Evolutionary conservation across 2,329 filamentous ascomycete genomes (phyloP).

Genomic region (Cryphonectria naterciae): DNA sequence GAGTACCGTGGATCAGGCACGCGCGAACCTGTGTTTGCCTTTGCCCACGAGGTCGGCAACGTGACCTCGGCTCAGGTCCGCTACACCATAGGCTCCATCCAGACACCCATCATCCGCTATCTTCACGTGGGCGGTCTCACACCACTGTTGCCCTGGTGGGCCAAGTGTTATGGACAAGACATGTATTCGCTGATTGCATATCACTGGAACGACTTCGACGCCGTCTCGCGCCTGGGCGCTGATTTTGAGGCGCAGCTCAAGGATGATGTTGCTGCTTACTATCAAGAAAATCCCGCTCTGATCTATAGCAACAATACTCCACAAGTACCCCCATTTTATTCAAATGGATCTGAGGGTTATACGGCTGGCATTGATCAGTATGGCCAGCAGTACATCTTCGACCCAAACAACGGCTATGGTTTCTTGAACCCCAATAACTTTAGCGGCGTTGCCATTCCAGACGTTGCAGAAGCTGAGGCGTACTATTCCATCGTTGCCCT

Average conservation of each 20-base stretch:
- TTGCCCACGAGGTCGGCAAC: conserved; percentile 54
- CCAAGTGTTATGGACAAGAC: conserved; percentile 66
- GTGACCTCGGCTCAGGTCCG: conserved; percentile 55
- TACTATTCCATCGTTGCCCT: conserved; percentile 78
- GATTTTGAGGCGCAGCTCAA: conserved; percentile 27
- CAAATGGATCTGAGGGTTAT: conserved; percentile 8
- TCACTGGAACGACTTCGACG: conserved; percentile 72
- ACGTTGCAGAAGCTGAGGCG: conserved; percentile 73
- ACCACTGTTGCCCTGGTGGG: conserved; percentile 76
- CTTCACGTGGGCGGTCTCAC: conserved; percentile 74
- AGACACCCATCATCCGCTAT: conserved; percentile 76
- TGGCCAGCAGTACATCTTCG: conserved; percentile 30
- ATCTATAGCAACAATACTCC: conserved; percentile 5
- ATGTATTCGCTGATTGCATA: conserved; percentile 66
- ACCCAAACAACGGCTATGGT: conserved; percentile 30
- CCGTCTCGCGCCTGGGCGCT: conserved; percentile 47
- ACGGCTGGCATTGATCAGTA: conserved; percentile 15
- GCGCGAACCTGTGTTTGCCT: conserved; percentile 78
- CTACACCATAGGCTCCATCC: conserved; percentile 75
- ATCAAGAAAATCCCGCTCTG: conserved; percentile 10
- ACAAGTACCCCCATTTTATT: background rate
- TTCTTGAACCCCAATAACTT: conserved; percentile 71
- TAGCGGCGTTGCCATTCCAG: conserved; percentile 62
- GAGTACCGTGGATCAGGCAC: conserved; percentile 71
- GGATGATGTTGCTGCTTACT: conserved; percentile 24